Evolutionary conservation across 2,329 filamentous ascomycete species (phyloP).

Genomic region (Pestalotiopsis sp.): DNA sequence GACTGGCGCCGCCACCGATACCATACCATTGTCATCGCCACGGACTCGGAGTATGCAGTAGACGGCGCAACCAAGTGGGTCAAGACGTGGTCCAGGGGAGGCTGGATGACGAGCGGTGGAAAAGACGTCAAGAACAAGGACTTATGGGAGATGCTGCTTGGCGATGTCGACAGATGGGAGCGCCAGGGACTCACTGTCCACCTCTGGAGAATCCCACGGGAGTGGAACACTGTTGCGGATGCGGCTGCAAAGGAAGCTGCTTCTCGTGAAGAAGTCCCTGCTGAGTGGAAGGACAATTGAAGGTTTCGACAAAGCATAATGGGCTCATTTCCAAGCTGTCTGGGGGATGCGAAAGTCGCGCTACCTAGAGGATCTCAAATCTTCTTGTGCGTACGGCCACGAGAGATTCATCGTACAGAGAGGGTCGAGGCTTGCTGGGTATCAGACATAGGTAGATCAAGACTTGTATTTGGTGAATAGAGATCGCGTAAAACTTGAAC

Average conservation of each 20-base stretch:
- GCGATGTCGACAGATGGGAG: conserved; percentile 36
- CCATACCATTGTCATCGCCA: conserved; percentile 50
- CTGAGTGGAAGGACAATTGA: background rate
- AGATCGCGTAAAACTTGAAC: too few relatives aligned
- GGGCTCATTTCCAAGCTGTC: too few relatives aligned
- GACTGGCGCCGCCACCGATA: conserved; percentile 45
- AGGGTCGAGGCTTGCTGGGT: too few relatives aligned
- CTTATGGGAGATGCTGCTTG: conserved; percentile 52
- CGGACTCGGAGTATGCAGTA: conserved; percentile 55
- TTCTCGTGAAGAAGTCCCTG: background rate
- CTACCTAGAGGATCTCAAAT: too few relatives aligned
- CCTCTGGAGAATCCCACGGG: conserved; percentile 50
- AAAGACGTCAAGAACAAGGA: conserved; percentile 50
- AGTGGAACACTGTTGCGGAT: conserved; percentile 46
- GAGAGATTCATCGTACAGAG: too few relatives aligned
- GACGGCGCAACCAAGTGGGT: conserved; percentile 46
- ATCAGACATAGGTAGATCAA: too few relatives aligned
- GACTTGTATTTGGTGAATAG: too few relatives aligned
- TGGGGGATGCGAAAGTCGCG: too few relatives aligned
- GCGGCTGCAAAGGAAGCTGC: conserved; percentile 28
- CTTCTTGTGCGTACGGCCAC: too few relatives aligned
- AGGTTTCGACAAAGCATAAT: background rate
- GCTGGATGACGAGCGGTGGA: conserved; percentile 42
- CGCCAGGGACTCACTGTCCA: conserved; percentile 36
- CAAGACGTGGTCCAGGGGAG: conserved; percentile 43